Evolutionary conservation across 2,329 filamentous ascomycete genomes (phyloP), one percentile per base, ranked within the genome.

Genomic region (Apiospora aurea): DNA sequence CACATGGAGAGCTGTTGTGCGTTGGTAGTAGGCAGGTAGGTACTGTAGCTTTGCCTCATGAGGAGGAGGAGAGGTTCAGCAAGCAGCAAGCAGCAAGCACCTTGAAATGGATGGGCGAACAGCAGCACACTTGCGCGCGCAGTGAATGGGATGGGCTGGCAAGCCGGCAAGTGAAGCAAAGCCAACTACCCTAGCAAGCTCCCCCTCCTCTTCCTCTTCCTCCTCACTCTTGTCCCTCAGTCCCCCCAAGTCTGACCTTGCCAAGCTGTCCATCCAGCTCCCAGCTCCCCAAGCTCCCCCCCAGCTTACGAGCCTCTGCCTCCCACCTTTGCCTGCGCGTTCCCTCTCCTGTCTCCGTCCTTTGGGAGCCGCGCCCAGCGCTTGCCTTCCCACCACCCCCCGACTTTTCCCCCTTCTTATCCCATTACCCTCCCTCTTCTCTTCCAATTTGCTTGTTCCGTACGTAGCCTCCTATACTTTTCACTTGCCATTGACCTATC

Each of bases 331-430:
- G 49, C 38, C 46, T 44, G 41, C 67, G 75, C 72, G 67, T 74
- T 74, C 64, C 73, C 74, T 72, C 75, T 72, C 75, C 76, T 74
- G 76, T 76, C 77, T 77, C 53, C 57, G 57, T n/a, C 57, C 57
- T 41, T n/a, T 74, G 75, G 74, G 74, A 76, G 75, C 76, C 75
- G 75, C 77, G 75, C 74, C 77, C 75, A 77, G 73, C 75, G 71
- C 72, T 71, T 73, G 72, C 76, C 34, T 57, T 41, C 57, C 74
- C 71, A 71, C 75, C 72, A 69, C 72, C 74, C 76, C 74, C 74
- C 74, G 71, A 72, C 75, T 77, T 71, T 75, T 70, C 69, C 73
- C 70, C 75, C 71, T 71, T 73, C 71, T 71, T 72, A 74, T 72
- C 69, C 71, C 71, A 70, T 72, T 72, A 74, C 72, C 75, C 67